Evolutionary conservation across 257 asterid genomes (phyloP), one percentile per base, ranked within the genome.

Genomic region (Rhazya stricta): DNA sequence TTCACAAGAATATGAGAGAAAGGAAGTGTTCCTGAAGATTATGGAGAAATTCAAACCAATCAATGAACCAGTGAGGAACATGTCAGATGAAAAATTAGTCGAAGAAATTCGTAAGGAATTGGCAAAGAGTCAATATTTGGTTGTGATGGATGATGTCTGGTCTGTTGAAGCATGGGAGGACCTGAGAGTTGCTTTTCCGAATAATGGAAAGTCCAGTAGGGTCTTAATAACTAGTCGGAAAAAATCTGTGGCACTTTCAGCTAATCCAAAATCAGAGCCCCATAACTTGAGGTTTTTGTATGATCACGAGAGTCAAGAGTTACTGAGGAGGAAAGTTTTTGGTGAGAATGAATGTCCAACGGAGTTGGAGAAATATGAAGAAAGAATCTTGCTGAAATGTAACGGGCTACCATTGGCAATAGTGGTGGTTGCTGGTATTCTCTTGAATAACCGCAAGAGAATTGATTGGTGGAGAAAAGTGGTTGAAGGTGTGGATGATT

Each of bases 141-240:
- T 82, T 37, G 79, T 78, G 18, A 27, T 82, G 76, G 83, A 82
- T 76, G 85, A 82, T 76, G 79, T 82, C 1, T 78, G 83, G 81
- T 67, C 42, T 18, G 2, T 15, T 0, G 63, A 76, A 5, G 78
- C 72, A 29, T 82, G 83, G 85, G 30, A 79, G 13, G 61, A 50
- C 3, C 25, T 82, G 29, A 75, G 36, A 42, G 21, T n/a, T 73
- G 85, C 74, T 34, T 75, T 82, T 39, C 85, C 85, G 2, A 37
- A 71, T 27, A 76, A 68, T 45, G 45, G 25, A 6, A 72, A 60
- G 43, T 43, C 56, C 3, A 76, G 85, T 29, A 76, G 81, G 74
- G 48, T 82, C 15, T 43, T 82, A 46, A 62, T 82, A 11, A 82
- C 85, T 6, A 82, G 70, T 36, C 78, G 81, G 15, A 15, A 72